Evolutionary conservation across 1,139 yeast genomes (phyloP).

Genomic region (Magnusiomyces ingens): DNA sequence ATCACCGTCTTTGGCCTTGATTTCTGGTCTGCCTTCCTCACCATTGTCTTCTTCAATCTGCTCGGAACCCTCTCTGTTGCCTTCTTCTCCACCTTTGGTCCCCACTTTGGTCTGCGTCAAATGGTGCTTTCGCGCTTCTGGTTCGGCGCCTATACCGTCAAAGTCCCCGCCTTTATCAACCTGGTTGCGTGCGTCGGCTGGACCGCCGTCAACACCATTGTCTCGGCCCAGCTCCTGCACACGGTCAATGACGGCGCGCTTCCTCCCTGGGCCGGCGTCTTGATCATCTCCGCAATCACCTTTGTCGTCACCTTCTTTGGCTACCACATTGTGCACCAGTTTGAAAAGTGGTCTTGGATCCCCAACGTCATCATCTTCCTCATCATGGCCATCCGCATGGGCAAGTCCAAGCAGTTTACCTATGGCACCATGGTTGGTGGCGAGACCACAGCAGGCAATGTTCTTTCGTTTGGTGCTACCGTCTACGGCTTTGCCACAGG

Average conservation of each 20-base stretch:
- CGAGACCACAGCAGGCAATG: conserved; percentile 55
- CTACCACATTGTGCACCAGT: conserved; percentile 69
- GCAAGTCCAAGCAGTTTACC: conserved; percentile 55
- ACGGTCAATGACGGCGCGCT: conserved; percentile 59
- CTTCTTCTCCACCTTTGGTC: conserved; percentile 75
- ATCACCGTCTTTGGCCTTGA: conserved; percentile 43
- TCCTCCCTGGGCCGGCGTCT: conserved; percentile 90
- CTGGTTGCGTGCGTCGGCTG: conserved; percentile 91
- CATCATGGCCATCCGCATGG: conserved; percentile 70
- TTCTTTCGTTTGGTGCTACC: conserved; percentile 79
- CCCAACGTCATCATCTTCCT: conserved; percentile 70
- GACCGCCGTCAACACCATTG: conserved; percentile 91
- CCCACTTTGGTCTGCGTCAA: conserved; percentile 80
- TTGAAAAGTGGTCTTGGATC: conserved; percentile 85
- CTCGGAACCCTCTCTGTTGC: conserved; percentile 78
- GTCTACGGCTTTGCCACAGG: conserved; percentile 89
- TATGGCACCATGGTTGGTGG: conserved; percentile 41
- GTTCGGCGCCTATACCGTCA: conserved; percentile 67
- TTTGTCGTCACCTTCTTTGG: conserved; percentile 76
- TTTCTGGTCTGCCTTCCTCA: conserved; percentile 59
- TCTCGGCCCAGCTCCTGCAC: conserved; percentile 77
- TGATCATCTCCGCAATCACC: conserved; percentile 63
- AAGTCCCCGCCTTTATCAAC: conserved; percentile 72
- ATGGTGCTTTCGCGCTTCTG: conserved; percentile 75
- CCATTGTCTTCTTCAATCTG: conserved; percentile 63